Conservation (phyloP, 2,329 filamentous ascomycete species). For the Spiromastix sp. region DNA sequence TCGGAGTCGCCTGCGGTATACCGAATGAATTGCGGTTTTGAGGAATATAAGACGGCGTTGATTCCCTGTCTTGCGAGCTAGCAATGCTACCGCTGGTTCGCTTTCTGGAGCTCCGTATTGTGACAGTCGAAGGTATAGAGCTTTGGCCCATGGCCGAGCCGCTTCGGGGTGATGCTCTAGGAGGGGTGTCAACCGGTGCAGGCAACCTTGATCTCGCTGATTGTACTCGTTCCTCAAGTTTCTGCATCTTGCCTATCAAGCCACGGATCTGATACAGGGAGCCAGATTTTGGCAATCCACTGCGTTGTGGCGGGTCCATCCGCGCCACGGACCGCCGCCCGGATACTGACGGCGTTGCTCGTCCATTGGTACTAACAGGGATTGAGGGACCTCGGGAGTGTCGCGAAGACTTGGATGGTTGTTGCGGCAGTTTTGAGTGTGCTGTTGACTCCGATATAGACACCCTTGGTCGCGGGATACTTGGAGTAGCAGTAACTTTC, state of each 20-base stretch:
- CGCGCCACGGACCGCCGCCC: slow-evolving; percentile 26
- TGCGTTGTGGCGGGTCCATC: slow-evolving; percentile 12
- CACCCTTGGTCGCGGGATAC: slow-evolving; percentile 31
- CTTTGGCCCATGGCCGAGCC: slow-evolving; percentile 39
- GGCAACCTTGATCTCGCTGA: slow-evolving; percentile 85
- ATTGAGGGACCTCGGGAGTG: slow-evolving; percentile 52
- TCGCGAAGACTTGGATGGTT: slow-evolving; percentile 28
- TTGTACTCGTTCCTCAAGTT: slow-evolving; percentile 86
- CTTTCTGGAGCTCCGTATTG: slow-evolving; percentile 39
- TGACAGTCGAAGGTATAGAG: slow-evolving; percentile 45
- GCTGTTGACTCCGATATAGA: slow-evolving; percentile 39
- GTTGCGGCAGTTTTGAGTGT: slow-evolving; percentile 44
- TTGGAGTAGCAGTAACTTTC: slow-evolving; percentile 45
- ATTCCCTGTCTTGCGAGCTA: slow-evolving; percentile 28
- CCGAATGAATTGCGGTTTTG: slow-evolving; percentile 40
- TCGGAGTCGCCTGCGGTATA: slow-evolving; percentile 13
- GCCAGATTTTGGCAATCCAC: slow-evolving; percentile 28
- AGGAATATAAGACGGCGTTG: slow-evolving; percentile 24
- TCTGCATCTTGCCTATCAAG: slow-evolving; percentile 94
- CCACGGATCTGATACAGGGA: slow-evolving; percentile 89
- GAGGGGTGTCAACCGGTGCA: slow-evolving; percentile 66
- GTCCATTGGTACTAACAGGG: slow-evolving; percentile 36
- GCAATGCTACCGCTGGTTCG: slow-evolving; percentile 33
- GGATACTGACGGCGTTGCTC: slow-evolving; percentile 35
- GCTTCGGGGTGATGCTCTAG: slow-evolving; percentile 64